Evolutionary conservation across 2,329 filamentous ascomycete genomes (phyloP).

Genomic region (Pestalotiopsis sp.): DNA sequence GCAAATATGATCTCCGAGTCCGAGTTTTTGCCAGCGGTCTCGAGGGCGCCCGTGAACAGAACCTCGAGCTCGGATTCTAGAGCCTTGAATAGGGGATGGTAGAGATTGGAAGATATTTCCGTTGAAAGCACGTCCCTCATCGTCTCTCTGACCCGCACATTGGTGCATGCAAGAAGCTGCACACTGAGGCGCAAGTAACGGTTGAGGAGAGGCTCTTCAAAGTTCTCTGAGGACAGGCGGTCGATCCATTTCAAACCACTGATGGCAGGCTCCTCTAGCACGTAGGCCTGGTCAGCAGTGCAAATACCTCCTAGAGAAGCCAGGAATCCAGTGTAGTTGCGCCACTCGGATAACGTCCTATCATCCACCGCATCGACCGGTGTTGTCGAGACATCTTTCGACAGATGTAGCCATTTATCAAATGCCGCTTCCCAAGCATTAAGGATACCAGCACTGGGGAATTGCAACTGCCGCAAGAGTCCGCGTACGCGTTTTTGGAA

Average conservation of each 20-base stretch:
- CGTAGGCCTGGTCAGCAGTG: constrained; percentile 59
- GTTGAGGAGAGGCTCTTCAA: constrained; percentile 62
- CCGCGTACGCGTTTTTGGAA: constrained; percentile 69
- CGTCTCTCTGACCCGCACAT: constrained; percentile 66
- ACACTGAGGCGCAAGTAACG: constrained; percentile 66
- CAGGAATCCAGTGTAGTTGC: constrained; percentile 70
- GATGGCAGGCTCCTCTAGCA: constrained; percentile 60
- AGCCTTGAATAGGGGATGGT: constrained; percentile 65
- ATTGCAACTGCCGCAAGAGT: constrained; percentile 61
- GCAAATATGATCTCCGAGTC: constrained; percentile 68
- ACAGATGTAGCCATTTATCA: constrained; percentile 65
- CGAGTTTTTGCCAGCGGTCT: constrained; percentile 52
- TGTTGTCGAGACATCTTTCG: constrained; percentile 62
- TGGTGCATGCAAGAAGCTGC: constrained; percentile 65
- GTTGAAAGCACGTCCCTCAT: constrained; percentile 67
- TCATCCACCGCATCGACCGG: constrained; percentile 56
- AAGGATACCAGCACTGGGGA: constrained; percentile 67
- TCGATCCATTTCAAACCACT: constrained; percentile 68
- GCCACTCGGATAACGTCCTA: constrained; percentile 63
- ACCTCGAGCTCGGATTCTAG: constrained; percentile 66
- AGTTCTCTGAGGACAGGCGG: constrained; percentile 57
- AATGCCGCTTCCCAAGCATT: constrained; percentile 70
- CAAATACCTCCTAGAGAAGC: constrained; percentile 69
- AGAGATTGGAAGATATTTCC: constrained; percentile 65
- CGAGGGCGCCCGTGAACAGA: constrained; percentile 60